Evolutionary conservation across 768 basidiomycete genomes (phyloP).

Genomic region (Terana coerulea): DNA sequence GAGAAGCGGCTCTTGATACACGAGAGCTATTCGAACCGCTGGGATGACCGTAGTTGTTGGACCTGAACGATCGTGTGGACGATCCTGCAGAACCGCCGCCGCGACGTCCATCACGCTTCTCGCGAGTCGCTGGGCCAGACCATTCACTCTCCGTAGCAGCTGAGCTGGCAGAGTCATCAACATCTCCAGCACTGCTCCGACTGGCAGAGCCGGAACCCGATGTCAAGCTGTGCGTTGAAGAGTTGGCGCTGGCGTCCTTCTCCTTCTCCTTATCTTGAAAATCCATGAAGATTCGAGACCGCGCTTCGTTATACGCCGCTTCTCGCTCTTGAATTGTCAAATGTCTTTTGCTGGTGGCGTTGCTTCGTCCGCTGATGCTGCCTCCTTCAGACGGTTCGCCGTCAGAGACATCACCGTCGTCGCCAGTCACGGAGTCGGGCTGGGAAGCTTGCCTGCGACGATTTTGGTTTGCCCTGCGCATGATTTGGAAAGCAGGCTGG

Average conservation of each 20-base stretch:
- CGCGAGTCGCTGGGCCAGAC: slow-evolving; percentile 55
- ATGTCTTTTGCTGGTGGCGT: slow-evolving; percentile 55
- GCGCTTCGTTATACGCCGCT: slow-evolving; percentile 85
- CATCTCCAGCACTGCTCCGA: slow-evolving; percentile 59
- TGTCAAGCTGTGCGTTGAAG: slow-evolving; percentile 67
- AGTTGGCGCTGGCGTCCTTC: slow-evolving; percentile 73
- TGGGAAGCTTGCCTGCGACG: slow-evolving; percentile 63
- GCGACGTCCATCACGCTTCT: slow-evolving; percentile 51
- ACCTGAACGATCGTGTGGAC: slow-evolving; percentile 58
- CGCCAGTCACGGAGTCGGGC: slow-evolving; percentile 66
- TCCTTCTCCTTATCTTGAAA: slow-evolving; percentile 59
- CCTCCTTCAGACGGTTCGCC: slow-evolving; percentile 73
- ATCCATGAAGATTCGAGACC: slow-evolving; percentile 81
- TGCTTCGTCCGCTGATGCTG: slow-evolving; percentile 70
- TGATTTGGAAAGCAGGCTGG: slow-evolving; percentile 85
- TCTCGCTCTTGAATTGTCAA: slow-evolving; percentile 84
- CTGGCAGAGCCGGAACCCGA: slow-evolving; percentile 63
- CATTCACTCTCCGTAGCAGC: slow-evolving; percentile 82
- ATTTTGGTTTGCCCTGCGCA: slow-evolving; percentile 62
- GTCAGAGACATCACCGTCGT: slow-evolving; percentile 76
- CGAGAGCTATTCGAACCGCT: slow-evolving; percentile 62
- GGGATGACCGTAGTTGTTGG: slow-evolving; percentile 43
- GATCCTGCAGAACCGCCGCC: slow-evolving; percentile 40
- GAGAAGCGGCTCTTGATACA: slow-evolving; percentile 70
- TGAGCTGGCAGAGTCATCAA: slow-evolving; percentile 66